Base-by-base conservation (phyloP, 2,329 filamentous ascomycete genomes). In the Cercospora sp. region DNA sequence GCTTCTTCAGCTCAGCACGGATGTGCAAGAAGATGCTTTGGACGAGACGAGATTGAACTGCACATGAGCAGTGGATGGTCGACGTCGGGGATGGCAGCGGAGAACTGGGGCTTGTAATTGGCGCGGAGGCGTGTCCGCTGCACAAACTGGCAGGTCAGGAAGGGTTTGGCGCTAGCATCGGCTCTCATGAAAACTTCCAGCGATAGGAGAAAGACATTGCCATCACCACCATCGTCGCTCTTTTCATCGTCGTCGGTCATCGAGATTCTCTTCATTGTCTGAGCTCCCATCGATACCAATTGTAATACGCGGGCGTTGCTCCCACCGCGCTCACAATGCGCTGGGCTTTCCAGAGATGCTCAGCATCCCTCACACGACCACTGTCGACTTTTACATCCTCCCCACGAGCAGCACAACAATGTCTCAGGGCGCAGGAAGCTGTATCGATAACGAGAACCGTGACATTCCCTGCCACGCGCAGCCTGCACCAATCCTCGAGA, bases 401-500 rank as follows among this genome's bases (percentile, higher is more conserved):
- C 30, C 63, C 45, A 67, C 69, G 62, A 57, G 30, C 64, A 64
- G 66, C 68, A 36, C 68, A 65, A 51, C 69, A 71, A 64, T 69
- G 60, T 60, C 67, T 68, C 9, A 31, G 67, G 42, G 40, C 20
- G 58, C 68, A 51, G 60, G 62, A 68, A 55, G 60, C 48, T 36
- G 26, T 60, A n/a, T 30, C 76, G 72, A 28, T 53, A 30, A 5
- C 33, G 1, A 58, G 31, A 7, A 73, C 78, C 75, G 75, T 77
- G 66, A 57, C 76, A 80, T 72, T 69, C 75, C 58, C 78, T 74
- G n/a, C 75, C 73, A 63, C 71, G 63, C 65, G 71, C 64, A 66
- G 60, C 59, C 42, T 73, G 26, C 81, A 83, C 73, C 77, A 80
- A 68, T 79, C 76, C 63, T 73, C 79, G 18, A 76, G 74, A 73